Evolutionary conservation across 306 rosid genomes (phyloP).

Genomic region (Datisca glomerata): DNA sequence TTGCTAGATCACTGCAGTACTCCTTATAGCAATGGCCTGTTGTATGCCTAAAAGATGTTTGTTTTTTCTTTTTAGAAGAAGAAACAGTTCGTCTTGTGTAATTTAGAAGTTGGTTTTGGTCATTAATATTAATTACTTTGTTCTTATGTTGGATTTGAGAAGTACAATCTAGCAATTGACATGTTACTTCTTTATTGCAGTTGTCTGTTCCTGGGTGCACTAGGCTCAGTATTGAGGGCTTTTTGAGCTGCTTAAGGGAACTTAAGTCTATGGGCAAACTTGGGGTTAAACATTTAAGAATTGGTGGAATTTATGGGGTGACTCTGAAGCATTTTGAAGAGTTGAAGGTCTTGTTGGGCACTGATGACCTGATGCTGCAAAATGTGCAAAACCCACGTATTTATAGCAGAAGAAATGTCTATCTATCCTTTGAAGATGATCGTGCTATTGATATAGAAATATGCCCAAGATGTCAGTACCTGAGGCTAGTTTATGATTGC

Average conservation of each 20-base stretch:
- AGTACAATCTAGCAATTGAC: not conserved
- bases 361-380: conserved; percentile 27
- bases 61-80: not conserved
- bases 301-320: conserved; percentile 51
- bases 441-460: conserved; percentile 59
- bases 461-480: conserved; percentile 71
- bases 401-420: conserved; percentile 48
- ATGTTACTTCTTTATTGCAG: conserved; percentile 19
- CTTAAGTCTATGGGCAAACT: conserved; percentile 25
- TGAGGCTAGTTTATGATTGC: conserved; percentile 85
- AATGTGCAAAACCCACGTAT: conserved; percentile 44
- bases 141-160: not conserved
- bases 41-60: not conserved
- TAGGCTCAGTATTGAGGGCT: conserved; percentile 46
- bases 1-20: not conserved
- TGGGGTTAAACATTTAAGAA: conserved; percentile 43
- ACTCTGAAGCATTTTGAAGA: conserved; percentile 46
- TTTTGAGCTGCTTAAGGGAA: conserved; percentile 34
- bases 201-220: conserved; percentile 59
- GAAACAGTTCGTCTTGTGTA: not conserved
- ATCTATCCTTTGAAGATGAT: conserved; percentile 61
- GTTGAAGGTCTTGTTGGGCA: conserved; percentile 37
- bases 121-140: not conserved
- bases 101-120: not conserved
- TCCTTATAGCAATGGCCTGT: not conserved